Evolutionary conservation across 305 asterid species (phyloP), one percentile per base, ranked within the genome.

Genomic region (Fraxinus ornus): DNA sequence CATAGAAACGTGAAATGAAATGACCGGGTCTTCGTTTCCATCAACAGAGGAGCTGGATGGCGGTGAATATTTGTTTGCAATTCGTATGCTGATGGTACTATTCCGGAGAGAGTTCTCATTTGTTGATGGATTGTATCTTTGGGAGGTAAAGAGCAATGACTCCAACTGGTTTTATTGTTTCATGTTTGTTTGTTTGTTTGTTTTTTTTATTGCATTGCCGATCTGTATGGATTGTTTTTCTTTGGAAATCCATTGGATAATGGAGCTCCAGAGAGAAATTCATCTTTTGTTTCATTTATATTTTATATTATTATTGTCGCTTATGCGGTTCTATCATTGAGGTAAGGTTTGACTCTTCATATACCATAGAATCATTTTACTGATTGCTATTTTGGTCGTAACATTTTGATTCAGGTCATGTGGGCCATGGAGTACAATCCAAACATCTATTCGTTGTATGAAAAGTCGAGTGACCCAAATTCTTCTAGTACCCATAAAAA

Each of bases 341-440:
- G 73, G 21, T 77, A 62, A 28, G 39, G 17, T 62, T 47, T 30
- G 62, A 62, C 72, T 76, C 64, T 68, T 49, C 35, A 30, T 70
- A 30, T 75, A 71, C 55, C 26, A 9, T 7, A 32, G 26, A 71
- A 28, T 62, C 28, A 15, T 24, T 85, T 77, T 57, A 62, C 83
- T 35, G 33, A 26, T 41, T 60, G 55, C 19, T 66, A 68, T 72
- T 19, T 19, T 75, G 35, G 8, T 70, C 79, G 5, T 7, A 49
- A 76, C 71, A 60, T 49, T 64, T 55, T 30, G 10, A 33, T 76
- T 78, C 85, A 94, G 99, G 98, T 95, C 77, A 93, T 95, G 99
- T 95, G 99, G 99, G 99, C 99, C 47, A 94, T 95, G 99, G 99
- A 95, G 83, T 95, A 95, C 90, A 92, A 94, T 82, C 99, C 99